Conservation (phyloP, 1,139 yeast genomes). For the Williopsis jadinii region DNA sequence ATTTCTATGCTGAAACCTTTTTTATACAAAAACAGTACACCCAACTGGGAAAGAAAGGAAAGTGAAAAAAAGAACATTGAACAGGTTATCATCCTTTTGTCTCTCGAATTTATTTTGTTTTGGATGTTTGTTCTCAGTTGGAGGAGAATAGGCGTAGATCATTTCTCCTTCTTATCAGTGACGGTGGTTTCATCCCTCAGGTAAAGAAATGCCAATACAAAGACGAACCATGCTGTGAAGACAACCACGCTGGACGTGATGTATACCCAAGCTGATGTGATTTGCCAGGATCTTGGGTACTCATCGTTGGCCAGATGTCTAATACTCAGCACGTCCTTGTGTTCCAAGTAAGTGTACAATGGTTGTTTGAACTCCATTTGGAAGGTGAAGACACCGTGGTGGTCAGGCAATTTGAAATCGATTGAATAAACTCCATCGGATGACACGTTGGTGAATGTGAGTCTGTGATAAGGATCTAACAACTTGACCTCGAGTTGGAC, state of each 20-base stretch:
- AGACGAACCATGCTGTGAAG: slow-evolving; percentile 66
- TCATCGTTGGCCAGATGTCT: slow-evolving; percentile 96
- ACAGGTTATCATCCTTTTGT: background rate
- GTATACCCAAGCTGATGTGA: slow-evolving; percentile 91
- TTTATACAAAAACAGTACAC: too few relatives aligned
- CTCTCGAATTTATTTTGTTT: background rate
- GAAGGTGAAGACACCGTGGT: slow-evolving; percentile 94
- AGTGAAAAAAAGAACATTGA: background rate
- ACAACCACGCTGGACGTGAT: slow-evolving; percentile 66
- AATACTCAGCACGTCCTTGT: slow-evolving; percentile 68
- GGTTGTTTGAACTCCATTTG: slow-evolving; percentile 68
- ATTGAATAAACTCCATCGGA: slow-evolving; percentile 34
- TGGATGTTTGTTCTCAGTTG: too few relatives aligned
- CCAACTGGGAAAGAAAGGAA: background rate
- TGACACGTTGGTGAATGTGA: slow-evolving; percentile 40
- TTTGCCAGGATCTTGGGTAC: slow-evolving; percentile 88
- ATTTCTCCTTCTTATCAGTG: slow-evolving; percentile 22
- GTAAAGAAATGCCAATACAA: slow-evolving; percentile 53
- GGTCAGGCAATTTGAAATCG: slow-evolving; percentile 80
- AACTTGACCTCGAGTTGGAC: slow-evolving; percentile 80
- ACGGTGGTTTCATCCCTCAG: slow-evolving; percentile 16
- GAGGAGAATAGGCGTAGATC: background rate
- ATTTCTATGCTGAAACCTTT: too few relatives aligned
- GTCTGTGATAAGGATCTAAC: slow-evolving; percentile 93
- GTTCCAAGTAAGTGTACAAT: slow-evolving; percentile 67